Base-by-base conservation (phyloP, 495 filamentous ascomycete species). In the Aspergillus steynii region DNA sequence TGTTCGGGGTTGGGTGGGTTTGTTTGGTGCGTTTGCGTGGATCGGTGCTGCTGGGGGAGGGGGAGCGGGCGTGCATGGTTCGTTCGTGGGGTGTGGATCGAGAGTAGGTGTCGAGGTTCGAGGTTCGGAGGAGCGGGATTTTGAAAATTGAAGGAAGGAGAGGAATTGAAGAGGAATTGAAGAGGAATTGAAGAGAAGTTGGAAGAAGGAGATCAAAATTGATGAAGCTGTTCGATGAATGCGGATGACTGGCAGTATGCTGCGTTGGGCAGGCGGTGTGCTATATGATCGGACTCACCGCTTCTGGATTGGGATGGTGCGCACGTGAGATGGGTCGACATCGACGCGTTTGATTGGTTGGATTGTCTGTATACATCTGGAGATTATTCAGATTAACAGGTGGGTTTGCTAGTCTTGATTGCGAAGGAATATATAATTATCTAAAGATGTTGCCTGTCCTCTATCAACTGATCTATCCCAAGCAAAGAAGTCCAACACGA, bases 31-130 rank as follows among this genome's bases (percentile, higher is more conserved):
- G 42, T 45, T 61, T 61, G 52, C 25, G 42, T 15, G 46, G 46
- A 25, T 55, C 26, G 55, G 29, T 9, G 34, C 32, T 56, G 1
- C 27, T 29, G 14, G 55, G 45, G 55, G 28, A 20, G 46, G 49
- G 47, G 59, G 34, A 34, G 57, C 61, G 46, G n/a, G 56, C 52
- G 55, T 56, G 61, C 59, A 64, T 25, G 60, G 51, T 42, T 60
- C 53, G 54, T 64, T 53, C 15, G 52, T 61, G 54, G 58, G 54
- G 53, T 57, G 60, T 31, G 45, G 26, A 15, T 29, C 14, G 27
- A 34, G 1, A 4, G 50, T 9, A 28, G 20, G 50, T 12, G 25
- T 20, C 20, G 20, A 20, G 20, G 20, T 20, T 20, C 20, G 20
- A 20, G 20, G 20, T 20, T 20, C 20, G 20, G 20, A 20, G 20